A percentile compares a stretch with the other conserved stretches of the same genome.
Evolutionary conservation across 257 asterid species (phyloP).

Genomic region (Lithospermum erythrorhizon): DNA sequence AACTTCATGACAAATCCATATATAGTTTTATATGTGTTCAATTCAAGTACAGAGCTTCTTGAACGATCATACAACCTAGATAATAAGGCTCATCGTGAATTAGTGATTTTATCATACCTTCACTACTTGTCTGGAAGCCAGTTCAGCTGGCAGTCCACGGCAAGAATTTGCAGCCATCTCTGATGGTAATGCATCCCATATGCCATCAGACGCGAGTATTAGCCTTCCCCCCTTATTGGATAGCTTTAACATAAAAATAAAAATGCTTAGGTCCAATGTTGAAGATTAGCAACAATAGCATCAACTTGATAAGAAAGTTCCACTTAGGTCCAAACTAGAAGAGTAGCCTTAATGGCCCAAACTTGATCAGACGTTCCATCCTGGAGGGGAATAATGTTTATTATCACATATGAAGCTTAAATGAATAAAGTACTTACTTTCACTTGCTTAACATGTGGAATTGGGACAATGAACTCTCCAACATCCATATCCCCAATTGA

Average conservation of each 20-base stretch:
- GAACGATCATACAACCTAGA: too few species aligned
- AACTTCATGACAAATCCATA: not conserved
- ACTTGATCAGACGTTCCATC: not conserved
- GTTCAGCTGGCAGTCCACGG: conserved; percentile 73
- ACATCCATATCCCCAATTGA: conserved; percentile 81
- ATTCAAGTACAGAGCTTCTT: too few species aligned
- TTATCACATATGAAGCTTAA: not conserved
- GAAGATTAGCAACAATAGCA: not conserved
- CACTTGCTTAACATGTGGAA: conserved; percentile 71
- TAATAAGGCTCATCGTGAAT: not conserved
- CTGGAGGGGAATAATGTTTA: too few species aligned
- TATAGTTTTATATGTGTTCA: not conserved
- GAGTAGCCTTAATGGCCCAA: not conserved
- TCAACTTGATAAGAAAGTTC: not conserved
- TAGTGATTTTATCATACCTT: conserved; percentile 34
- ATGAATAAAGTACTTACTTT: conserved; percentile 29
- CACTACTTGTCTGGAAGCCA: conserved; percentile 62
- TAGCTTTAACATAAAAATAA: conserved; percentile 24
- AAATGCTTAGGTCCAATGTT: not conserved
- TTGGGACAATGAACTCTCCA: conserved; percentile 68
- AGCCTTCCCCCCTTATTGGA: conserved; percentile 73
- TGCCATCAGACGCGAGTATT: conserved; percentile 80
- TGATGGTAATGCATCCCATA: conserved; percentile 78
- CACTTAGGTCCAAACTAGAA: not conserved
- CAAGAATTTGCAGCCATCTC: conserved; percentile 64